Evolutionary conservation across 2,329 filamentous ascomycete species (phyloP), one percentile per base, ranked within the genome.

Genomic region (Fusarium sarcochroum): DNA sequence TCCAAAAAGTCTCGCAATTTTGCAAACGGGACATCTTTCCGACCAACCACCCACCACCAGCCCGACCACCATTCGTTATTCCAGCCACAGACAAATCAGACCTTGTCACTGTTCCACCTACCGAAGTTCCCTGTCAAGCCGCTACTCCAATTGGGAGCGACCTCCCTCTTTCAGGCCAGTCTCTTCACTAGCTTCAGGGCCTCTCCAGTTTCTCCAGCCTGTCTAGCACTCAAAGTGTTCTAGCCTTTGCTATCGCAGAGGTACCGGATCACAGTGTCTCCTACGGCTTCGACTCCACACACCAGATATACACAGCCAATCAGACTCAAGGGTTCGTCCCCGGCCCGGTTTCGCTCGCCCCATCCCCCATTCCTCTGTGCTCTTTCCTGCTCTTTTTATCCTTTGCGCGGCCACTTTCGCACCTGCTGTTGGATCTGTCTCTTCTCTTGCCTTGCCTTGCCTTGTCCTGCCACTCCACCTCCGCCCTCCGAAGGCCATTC

Each of bases 231-330:
- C 45, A 42, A 42, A 65, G 47, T 21, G 20, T 32, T 42, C 56
- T 37, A 32, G 27, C 25, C 23, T 15, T 46, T 49, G 44, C 32
- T 25, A 30, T 47, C 30, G 13, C 23, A 63, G 42, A 74, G 66
- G 72, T 74, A 72, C 72, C 69, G 52, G 50, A 49, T 66, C 72
- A 74, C 72, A 74, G 72, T 74, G 72, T 41, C 49, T 47, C 53
- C 49, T 50, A 70, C 72, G 70, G 70, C 50, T 45, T 45, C 11
- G 10, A 46, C 32, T 14, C 68, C 56, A 63, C 55, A 38, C 38
- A n/a, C 41, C 40, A 18, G n/a, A 42, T 21, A 6, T 5, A 32
- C 6, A 35, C 32, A 17, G 2, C 68, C 60, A 71, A 64, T 71
- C 52, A 68, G 25, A 14, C n/a, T 18, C 23, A 23, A 25, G 23